Percentiles rank a stretch among this genome's conserved stretches.
Conservation (phyloP, 2,329 filamentous ascomycete species). For the Macrophomina pseudophaseolina region DNA sequence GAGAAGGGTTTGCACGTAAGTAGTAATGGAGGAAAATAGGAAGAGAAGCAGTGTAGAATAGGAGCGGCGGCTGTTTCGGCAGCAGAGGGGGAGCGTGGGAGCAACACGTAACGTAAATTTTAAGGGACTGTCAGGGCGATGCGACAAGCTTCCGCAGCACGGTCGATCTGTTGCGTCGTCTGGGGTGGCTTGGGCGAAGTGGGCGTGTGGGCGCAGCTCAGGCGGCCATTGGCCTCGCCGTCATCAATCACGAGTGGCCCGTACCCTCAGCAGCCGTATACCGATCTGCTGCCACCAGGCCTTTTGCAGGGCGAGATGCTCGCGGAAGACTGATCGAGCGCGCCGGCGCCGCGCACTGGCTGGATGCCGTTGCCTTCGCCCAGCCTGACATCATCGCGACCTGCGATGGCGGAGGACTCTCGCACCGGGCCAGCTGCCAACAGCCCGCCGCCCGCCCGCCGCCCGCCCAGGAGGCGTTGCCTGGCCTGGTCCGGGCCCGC, state of each 20-base stretch:
- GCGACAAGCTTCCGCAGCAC: conserved; percentile 22
- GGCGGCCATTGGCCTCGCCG: conserved; percentile 23
- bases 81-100: neutral
- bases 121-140: conserved; percentile 25
- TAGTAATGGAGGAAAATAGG: neutral
- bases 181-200: conserved; percentile 23
- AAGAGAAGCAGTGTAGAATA: conserved; percentile 9
- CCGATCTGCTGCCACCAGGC: conserved; percentile 22
- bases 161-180: conserved; percentile 21
- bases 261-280: conserved; percentile 12
- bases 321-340: conserved; percentile 2
- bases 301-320: conserved; percentile 2
- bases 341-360: conserved; percentile 2
- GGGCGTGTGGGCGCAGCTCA: conserved; percentile 19
- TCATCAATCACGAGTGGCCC: conserved; percentile 23
- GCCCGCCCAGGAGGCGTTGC: conserved; percentile 4
- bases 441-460: conserved; percentile 1
- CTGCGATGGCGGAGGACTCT: neutral
- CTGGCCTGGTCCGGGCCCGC: conserved; percentile 17
- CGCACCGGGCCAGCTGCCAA: neutral
- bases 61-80: conserved; percentile 21
- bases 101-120: conserved; percentile 25
- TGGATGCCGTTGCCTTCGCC: conserved; percentile 1
- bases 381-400: conserved; percentile 8
- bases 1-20: conserved; percentile 12